Percentiles rank a stretch among this genome's conserved stretches.
Evolutionary conservation across 495 filamentous ascomycete genomes (phyloP).

Genomic region (Tuber microsphaerosporum): DNA sequence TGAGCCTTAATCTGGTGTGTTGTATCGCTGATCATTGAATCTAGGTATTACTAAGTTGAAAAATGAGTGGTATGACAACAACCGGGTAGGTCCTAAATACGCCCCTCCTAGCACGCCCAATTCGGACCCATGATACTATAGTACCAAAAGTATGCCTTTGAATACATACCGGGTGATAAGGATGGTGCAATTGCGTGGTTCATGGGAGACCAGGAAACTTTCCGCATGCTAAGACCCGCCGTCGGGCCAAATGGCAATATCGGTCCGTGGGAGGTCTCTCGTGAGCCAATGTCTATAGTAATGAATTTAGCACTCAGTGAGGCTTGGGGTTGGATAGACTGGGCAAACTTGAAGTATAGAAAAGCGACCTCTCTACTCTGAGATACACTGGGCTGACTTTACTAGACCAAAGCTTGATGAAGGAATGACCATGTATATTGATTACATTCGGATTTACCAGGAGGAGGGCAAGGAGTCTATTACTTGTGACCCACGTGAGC

Average conservation of each 20-base stretch:
- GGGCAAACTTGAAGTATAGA: slow-evolving; percentile 46
- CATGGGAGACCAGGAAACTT: slow-evolving; percentile 59
- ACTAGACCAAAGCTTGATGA: slow-evolving; percentile 18
- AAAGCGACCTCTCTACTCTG: slow-evolving; percentile 42
- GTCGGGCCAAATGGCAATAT: slow-evolving; percentile 38
- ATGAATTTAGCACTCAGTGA: slow-evolving; percentile 69
- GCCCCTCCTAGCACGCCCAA: not conserved
- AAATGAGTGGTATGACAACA: slow-evolving; percentile 69
- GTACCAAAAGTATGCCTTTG: slow-evolving; percentile 66
- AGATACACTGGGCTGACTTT: slow-evolving; percentile 5
- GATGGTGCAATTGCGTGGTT: slow-evolving; percentile 61
- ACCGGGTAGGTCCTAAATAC: slow-evolving; percentile 37
- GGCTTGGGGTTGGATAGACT: slow-evolving; percentile 59
- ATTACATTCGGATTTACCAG: slow-evolving; percentile 72
- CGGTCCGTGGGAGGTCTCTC: slow-evolving; percentile 31
- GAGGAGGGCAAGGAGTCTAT: slow-evolving; percentile 52
- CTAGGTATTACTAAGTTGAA: slow-evolving; percentile 55
- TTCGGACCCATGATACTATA: slow-evolving; percentile 13
- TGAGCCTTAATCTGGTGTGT: not conserved
- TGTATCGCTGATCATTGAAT: not conserved
- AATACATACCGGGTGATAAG: slow-evolving; percentile 59
- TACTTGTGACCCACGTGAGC: slow-evolving; percentile 60
- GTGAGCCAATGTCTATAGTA: slow-evolving; percentile 48
- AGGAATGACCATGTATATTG: slow-evolving; percentile 62
- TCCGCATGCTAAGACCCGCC: slow-evolving; percentile 53